A percentile compares a stretch with the other conserved stretches of the same genome.
Conservation (phyloP, 768 basidiomycete genomes). For the Leccinum incarnatum region DNA sequence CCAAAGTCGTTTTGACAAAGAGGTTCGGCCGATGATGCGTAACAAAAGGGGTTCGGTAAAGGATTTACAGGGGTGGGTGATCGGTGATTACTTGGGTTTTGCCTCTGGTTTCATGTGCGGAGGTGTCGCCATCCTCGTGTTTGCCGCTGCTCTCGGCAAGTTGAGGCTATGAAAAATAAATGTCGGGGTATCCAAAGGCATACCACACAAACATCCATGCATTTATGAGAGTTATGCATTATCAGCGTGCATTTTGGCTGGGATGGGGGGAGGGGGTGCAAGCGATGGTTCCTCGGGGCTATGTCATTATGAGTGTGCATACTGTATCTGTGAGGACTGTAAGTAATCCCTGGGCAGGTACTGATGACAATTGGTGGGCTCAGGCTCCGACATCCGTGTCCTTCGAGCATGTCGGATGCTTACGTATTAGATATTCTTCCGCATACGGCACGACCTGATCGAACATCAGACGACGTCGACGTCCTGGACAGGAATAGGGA, state of each 20-base stretch:
- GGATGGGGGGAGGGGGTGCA: not conserved
- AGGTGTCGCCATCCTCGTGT: not conserved
- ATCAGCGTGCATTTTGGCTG: not conserved
- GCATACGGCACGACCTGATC: not conserved
- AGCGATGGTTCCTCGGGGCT: not conserved
- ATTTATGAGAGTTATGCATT: not conserved
- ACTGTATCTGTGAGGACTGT: not conserved
- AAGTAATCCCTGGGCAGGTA: not conserved
- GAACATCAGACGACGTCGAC: not conserved
- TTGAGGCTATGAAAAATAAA: conserved; percentile 1
- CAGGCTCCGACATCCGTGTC: not conserved
- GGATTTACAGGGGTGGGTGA: not conserved
- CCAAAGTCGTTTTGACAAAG: conserved; percentile 20
- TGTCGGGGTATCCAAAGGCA: too few relatives aligned
- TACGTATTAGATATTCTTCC: not conserved
- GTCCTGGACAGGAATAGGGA: not conserved
- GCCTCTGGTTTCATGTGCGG: conserved; percentile 20
- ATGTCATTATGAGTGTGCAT: not conserved
- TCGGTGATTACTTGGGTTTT: conserved; percentile 12
- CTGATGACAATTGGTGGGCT: not conserved
- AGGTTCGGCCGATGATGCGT: conserved; percentile 10
- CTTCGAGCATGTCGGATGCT: not conserved
- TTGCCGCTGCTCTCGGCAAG: conserved; percentile 6
- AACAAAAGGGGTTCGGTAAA: not conserved
- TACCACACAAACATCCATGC: not conserved